Evolutionary conservation across 176 grass and related monocot species (phyloP), one percentile per base, ranked within the genome.

Genomic region (Tillandsia fasciculata): DNA sequence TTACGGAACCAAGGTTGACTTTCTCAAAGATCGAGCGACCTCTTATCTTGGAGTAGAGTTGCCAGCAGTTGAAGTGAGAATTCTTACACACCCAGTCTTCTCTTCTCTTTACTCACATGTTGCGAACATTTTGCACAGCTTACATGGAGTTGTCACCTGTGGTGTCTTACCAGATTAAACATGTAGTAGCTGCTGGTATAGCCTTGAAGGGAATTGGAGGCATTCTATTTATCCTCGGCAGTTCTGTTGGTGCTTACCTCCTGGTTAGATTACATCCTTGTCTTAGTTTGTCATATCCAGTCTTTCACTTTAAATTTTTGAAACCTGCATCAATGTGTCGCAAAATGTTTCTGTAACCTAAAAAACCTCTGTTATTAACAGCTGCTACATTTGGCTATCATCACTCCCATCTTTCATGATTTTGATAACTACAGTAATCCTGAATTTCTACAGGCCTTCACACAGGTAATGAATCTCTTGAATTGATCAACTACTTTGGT

Each of bases 161-260:
- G 12, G 11, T 56, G 0, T 73, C 53, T 65, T 64, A 56, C 13
- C 48, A 69, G 69, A 72, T 63, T 64, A 53, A 67, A 26, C 12
- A 52, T 48, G 17, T 74, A 13, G 26, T 74, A 63, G 78, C 67
- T 81, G 23, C 15, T 17, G 71, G 50, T 2, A 51, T 70, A 70
- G 68, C 48, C n/a, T 14, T 70, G 26, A 70, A 70, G 68, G 49
- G 68, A 51, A 53, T 70, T 3, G 50, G 49, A 66, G 63, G 63
- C 2, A 33, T 56, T 80, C 48, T 67, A 64, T 64, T 80, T 52
- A 12, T 26, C 18, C 15, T 70, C n/a, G 68, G 49, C 20, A 81
- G 54, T 63, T 48, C 11, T 66, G 48, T 53, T 75, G 66, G 50
- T 52, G 49, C 18, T 26, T 23, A 17, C 12, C 49, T 70, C 11